A percentile compares a stretch with the other conserved stretches of the same genome.
Conservation (phyloP, 352 stramenopile species). For the Globisporangium radiosum region DNA sequence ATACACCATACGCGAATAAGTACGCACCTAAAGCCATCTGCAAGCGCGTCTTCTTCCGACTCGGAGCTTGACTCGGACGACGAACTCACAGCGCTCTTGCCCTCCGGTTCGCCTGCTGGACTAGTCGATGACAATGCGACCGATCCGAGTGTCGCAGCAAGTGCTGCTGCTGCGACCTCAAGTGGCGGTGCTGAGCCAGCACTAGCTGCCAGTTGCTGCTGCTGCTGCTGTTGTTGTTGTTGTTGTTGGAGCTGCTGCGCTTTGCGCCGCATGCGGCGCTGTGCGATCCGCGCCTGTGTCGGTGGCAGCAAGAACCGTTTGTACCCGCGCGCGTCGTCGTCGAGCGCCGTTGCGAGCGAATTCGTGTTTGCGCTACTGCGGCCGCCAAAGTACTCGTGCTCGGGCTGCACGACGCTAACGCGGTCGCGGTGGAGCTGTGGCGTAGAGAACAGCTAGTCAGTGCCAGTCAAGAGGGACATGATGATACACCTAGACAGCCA, state of each 20-base stretch:
- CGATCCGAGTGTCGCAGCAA: too few species aligned
- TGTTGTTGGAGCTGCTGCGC: slow-evolving; percentile 12
- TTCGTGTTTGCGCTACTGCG: slow-evolving; percentile 10
- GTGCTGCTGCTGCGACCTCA: slow-evolving; percentile 9
- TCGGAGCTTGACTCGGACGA: slow-evolving; percentile 76
- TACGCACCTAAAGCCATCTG: slow-evolving; percentile 46
- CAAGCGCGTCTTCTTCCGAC: slow-evolving; percentile 78
- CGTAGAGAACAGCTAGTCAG: not conserved
- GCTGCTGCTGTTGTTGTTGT: too few species aligned
- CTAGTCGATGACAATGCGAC: too few species aligned
- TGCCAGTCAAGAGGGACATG: too few species aligned
- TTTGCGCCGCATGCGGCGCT: slow-evolving; percentile 32
- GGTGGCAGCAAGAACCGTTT: slow-evolving; percentile 34
- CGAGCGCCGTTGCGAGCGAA: slow-evolving; percentile 18
- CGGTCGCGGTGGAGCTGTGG: slow-evolving; percentile 58
- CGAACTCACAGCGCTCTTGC: slow-evolving; percentile 28
- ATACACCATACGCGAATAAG: too few species aligned
- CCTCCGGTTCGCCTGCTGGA: not conserved
- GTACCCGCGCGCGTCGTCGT: slow-evolving; percentile 35
- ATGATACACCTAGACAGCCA: not conserved
- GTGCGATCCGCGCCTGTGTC: slow-evolving; percentile 19
- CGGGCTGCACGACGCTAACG: slow-evolving; percentile 52
- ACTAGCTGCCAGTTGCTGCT: slow-evolving; percentile 9
- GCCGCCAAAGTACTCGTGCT: slow-evolving; percentile 44
- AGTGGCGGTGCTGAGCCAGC: slow-evolving; percentile 5